Conservation (phyloP, 768 basidiomycete species). For the Leccinum fibrillosum region DNA sequence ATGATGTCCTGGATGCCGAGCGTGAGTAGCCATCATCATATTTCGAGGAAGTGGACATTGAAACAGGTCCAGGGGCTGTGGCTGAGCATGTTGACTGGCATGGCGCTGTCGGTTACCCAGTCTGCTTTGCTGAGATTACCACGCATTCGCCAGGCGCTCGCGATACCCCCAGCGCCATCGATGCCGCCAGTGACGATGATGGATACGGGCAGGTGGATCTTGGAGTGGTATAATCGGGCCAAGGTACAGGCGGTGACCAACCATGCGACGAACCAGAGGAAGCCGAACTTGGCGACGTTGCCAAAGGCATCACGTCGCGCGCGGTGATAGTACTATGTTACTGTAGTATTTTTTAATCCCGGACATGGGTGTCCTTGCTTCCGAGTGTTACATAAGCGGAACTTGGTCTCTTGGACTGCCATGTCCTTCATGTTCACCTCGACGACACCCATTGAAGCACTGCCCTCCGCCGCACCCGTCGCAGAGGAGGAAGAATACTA, state of each 20-base stretch:
- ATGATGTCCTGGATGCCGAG: constrained; percentile 60
- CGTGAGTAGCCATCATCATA: constrained; percentile 41
- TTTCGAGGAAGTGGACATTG: neutral
- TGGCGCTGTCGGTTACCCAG: constrained; percentile 45
- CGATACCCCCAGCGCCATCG: constrained; percentile 26
- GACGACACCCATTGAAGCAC: constrained; percentile 25
- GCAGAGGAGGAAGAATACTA: constrained; percentile 85
- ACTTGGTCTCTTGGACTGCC: neutral
- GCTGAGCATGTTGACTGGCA: constrained; percentile 55
- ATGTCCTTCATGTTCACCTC: constrained; percentile 41
- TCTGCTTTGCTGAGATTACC: constrained; percentile 42
- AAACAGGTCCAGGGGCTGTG: constrained; percentile 46
- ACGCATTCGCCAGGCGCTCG: constrained; percentile 38
- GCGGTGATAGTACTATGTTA: neutral
- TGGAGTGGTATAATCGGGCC: constrained; percentile 17
- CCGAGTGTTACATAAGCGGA: constrained; percentile 18
- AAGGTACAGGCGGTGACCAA: neutral
- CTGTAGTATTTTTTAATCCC: neutral
- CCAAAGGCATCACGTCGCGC: constrained; percentile 19
- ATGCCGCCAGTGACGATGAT: constrained; percentile 27
- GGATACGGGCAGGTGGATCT: constrained; percentile 16
- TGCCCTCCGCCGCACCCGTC: constrained; percentile 36
- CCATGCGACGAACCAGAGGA: constrained; percentile 9
- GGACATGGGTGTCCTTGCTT: neutral
- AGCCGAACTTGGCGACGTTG: constrained; percentile 24